Base-by-base conservation (phyloP, 805 yeast genomes). In the Maudiozyma barnettii region DNA sequence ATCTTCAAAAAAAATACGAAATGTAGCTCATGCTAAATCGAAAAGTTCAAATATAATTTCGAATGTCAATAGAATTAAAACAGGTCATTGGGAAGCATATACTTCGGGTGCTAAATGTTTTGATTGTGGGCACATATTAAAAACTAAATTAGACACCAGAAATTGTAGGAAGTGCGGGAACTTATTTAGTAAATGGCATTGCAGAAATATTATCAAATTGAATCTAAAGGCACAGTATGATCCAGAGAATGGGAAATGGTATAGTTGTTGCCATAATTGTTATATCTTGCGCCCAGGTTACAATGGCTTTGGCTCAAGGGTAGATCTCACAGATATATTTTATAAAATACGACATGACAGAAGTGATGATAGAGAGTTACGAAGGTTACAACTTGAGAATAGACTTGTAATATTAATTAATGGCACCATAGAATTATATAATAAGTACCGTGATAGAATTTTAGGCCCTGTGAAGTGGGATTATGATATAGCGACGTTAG, bases 91-190 rank as follows among this genome's bases (percentile, higher is more conserved):
- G 51, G 54, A 44, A 41, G 44, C 26, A 29, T 49, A 43, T 29
- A 21, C 12, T 4, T 13, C 31, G 21, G 53, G 38, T 26, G 33
- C 58, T 54, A 7, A 67, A 56, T 53, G 72, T 60, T 35, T 51
- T 50, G 31, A 69, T 73, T 44, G 72, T 79, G 0, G 68, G 76
- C 41, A 54, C 64, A 16, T 87, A 79, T 59, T 88, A 84, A 89
- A 71, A 69, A 53, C 74, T 67, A 39, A 39, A 8, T 47, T 43
- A 13, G 58, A 55, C 16, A 23, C 84, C 0, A 63, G 73, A 2
- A 82, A 87, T 60, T 86, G 96, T 63, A 67, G 91, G 21, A 76
- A 75, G 53, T 89, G 96, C 66, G 96, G 96, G 0, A 58, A 69
- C 22, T 61, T 88, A 16, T 86, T 65, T 58, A 88, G 96, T 61